phyloP scores from a whole-genome alignment of 2,329 filamentous ascomycete genomes.

The Penicillium sclerotigenum region DNA sequence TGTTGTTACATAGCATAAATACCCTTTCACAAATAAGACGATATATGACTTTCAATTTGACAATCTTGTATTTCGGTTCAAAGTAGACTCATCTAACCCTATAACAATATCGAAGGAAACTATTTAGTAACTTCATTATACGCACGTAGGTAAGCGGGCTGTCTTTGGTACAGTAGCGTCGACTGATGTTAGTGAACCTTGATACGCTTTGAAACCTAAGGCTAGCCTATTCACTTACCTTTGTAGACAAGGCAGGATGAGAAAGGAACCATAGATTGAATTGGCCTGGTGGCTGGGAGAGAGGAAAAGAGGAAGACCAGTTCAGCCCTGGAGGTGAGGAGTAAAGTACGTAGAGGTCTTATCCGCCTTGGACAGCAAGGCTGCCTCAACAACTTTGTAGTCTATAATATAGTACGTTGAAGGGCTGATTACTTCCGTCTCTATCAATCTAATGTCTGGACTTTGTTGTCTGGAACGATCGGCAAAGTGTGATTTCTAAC shows the following conservation, averaged over 20 bases:
- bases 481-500: neutral
- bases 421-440: neutral
- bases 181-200: neutral
- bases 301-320: too few relatives aligned
- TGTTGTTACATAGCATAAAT: neutral
- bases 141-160: neutral
- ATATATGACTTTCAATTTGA: neutral
- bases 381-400: neutral
- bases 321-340: too few relatives aligned
- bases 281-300: too few relatives aligned
- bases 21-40: neutral
- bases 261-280: too few relatives aligned
- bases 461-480: neutral
- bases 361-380: too few relatives aligned
- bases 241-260: too few relatives aligned
- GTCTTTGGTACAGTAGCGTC: neutral
- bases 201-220: neutral
- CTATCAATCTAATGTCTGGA: neutral
- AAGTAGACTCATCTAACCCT: neutral
- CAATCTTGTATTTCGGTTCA: neutral
- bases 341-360: too few relatives aligned
- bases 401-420: neutral
- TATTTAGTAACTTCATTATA: neutral
- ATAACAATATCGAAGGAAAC: too few relatives aligned
- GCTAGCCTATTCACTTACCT: too few relatives aligned